Percentiles rank a stretch among this genome's conserved stretches.
These are phyloP conservation scores for Helotiales sp. DNA, from an alignment of 2,329 filamentous ascomycete species.

Conservation along the genomic window DNA sequence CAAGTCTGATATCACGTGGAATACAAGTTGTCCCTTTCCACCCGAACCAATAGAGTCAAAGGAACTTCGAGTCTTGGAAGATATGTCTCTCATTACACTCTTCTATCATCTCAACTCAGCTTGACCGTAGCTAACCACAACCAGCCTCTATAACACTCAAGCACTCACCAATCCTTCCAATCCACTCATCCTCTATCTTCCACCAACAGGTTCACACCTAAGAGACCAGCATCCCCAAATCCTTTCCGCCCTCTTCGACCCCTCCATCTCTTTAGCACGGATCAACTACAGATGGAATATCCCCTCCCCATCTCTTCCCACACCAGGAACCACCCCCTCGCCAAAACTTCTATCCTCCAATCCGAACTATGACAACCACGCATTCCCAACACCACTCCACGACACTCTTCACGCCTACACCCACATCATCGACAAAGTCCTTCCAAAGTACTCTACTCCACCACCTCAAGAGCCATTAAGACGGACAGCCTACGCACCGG, in stretches of 20 bases:
- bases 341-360: slow-evolving; percentile 10
- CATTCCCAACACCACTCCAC: slow-evolving; percentile 59
- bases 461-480: slow-evolving; percentile 34
- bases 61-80: background rate
- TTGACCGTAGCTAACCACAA: slow-evolving; percentile 15
- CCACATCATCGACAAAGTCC: slow-evolving; percentile 21
- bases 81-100: background rate
- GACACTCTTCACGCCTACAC: slow-evolving; percentile 54
- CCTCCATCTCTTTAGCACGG: slow-evolving; percentile 50
- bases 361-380: slow-evolving; percentile 20
- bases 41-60: background rate
- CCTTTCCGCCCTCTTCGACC: slow-evolving; percentile 44
- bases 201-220: slow-evolving; percentile 42
- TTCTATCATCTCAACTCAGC: background rate
- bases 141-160: slow-evolving; percentile 30
- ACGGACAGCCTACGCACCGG: slow-evolving; percentile 34
- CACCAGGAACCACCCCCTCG: background rate
- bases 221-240: slow-evolving; percentile 40
- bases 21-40: background rate
- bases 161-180: slow-evolving; percentile 33
- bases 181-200: slow-evolving; percentile 57
- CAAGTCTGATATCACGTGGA: background rate
- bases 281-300: slow-evolving; percentile 61
- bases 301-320: slow-evolving; percentile 9
- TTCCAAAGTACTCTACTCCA: slow-evolving; percentile 15